phyloP scores from a whole-genome alignment of 2,329 filamentous ascomycete species.

The Talaromyces sp. region DNA sequence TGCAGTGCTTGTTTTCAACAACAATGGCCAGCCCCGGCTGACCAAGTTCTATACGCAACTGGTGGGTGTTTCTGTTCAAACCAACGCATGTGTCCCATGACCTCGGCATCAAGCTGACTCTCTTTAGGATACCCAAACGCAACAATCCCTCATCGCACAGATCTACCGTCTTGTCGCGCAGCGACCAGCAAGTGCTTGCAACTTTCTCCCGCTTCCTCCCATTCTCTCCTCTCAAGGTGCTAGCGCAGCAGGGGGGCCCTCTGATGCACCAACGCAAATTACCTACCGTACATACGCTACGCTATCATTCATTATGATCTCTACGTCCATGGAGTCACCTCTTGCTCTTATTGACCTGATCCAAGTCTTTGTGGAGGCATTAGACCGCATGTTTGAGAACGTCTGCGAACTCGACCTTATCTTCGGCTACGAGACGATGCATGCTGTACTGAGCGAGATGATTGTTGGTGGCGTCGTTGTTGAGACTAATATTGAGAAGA shows the following conservation, averaged over 20 bases:
- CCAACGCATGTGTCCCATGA: not conserved
- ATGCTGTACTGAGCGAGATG: conserved; percentile 90
- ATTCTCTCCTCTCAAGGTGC: conserved; percentile 57
- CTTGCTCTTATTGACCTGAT: conserved; percentile 95
- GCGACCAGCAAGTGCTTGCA: conserved; percentile 88
- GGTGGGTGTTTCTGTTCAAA: conserved; percentile 51
- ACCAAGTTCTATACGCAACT: conserved; percentile 99
- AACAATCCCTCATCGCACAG: conserved; percentile 94
- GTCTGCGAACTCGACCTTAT: conserved; percentile 98
- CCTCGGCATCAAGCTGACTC: conserved; percentile 8
- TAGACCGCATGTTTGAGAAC: conserved; percentile 95
- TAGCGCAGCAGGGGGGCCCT: conserved; percentile 60
- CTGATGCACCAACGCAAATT: conserved; percentile 90
- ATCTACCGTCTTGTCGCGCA: conserved; percentile 96
- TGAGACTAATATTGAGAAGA: conserved; percentile 85
- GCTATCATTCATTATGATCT: conserved; percentile 97
- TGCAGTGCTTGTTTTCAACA: conserved; percentile 98
- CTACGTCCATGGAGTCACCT: conserved; percentile 92
- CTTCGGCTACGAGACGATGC: conserved; percentile 97
- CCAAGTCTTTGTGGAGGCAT: conserved; percentile 94
- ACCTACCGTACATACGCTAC: conserved; percentile 98
- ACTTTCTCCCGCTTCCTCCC: conserved; percentile 84
- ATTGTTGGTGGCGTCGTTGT: conserved; percentile 93
- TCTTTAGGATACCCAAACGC: conserved; percentile 86
- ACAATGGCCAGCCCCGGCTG: conserved; percentile 91